Evolutionary conservation across 2,329 filamentous ascomycete species (phyloP).

Genomic region (Fusarium palustre): DNA sequence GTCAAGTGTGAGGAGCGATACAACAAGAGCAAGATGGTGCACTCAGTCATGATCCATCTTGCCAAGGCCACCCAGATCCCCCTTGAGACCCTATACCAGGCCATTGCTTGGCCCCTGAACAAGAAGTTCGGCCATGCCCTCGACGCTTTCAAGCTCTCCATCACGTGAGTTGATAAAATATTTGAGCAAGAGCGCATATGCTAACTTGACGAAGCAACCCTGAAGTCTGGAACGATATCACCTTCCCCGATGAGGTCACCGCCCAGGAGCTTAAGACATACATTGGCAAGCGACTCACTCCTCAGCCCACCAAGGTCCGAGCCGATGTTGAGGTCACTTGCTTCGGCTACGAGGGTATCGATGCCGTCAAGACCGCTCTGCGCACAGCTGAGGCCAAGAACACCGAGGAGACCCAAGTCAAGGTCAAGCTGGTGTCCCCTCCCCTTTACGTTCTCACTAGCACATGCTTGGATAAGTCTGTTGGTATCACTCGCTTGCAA

Average conservation of each 20-base stretch:
- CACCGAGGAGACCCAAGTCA: constrained; percentile 92
- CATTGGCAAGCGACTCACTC: constrained; percentile 96
- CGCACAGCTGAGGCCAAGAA: constrained; percentile 92
- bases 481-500: constrained; percentile 86
- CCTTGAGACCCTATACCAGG: constrained; percentile 95
- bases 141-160: constrained; percentile 98
- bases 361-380: constrained; percentile 94
- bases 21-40: constrained; percentile 99
- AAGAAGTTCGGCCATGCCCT: constrained; percentile 97
- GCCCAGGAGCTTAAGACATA: constrained; percentile 92
- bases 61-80: constrained; percentile 95
- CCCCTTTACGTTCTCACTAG: constrained; percentile 96
- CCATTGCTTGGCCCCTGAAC: constrained; percentile 96
- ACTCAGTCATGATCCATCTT: constrained; percentile 98
- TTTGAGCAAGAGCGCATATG: not conserved
- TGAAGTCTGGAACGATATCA: constrained; percentile 93
- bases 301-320: constrained; percentile 98
- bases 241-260: constrained; percentile 86
- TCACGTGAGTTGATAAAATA: constrained; percentile 74
- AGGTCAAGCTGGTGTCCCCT: constrained; percentile 97
- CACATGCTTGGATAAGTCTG: constrained; percentile 92
- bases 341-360: constrained; percentile 97
- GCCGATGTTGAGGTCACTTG: constrained; percentile 97
- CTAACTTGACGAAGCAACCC: constrained; percentile 74
- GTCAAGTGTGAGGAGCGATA: constrained; percentile 99